Evolutionary conservation across 805 yeast genomes (phyloP), one percentile per base, ranked within the genome.

Genomic region (Candida odintsovae): DNA sequence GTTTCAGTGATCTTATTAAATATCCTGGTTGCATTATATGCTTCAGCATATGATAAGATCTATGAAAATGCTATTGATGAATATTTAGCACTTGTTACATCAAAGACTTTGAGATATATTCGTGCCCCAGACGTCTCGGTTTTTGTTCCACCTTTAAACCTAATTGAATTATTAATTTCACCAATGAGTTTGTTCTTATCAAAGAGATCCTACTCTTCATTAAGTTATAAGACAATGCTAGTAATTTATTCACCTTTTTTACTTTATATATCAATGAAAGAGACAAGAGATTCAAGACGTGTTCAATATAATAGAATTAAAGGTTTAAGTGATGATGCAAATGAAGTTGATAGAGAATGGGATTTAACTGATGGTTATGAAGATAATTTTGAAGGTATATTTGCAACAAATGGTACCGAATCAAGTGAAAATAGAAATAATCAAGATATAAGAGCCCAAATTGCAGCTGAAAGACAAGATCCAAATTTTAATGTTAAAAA

Each of bases 121-220:
- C 74, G 96, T 55, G 96, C 96, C 0, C 96, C 96, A 0, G 96
- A 89, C 67, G 83, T 80, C 48, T 80, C 85, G 58, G 85, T 88
- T 37, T 89, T 79, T 61, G 90, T 87, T 22, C 92, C 96, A 5
- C 96, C 96, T 5, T 73, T 87, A 52, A 89, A 89, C 62, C 62
- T 89, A 54, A 65, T 89, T 45, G 96, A 89, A 63, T 42, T 83
- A 1, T 41, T 77, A 8, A 55, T 81, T 5, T 60, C 74, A 25
- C 80, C 80, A 25, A 19, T 76, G 15, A 73, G 73, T 45, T 56
- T 71, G 44, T 39, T 70, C 69, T 63, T 63, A 69, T 63, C 49
- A 70, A 52, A 58, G 43, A 53, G 54, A 43, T 36, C 45, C 29
- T 55, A 62, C n/a, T 73, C 64, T 40, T 56, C 56, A 13, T 52